These are phyloP conservation scores for Moesziomyces aphidis DNA, from an alignment of 1,284 basidiomycete genomes.

Conservation along the genomic window DNA sequence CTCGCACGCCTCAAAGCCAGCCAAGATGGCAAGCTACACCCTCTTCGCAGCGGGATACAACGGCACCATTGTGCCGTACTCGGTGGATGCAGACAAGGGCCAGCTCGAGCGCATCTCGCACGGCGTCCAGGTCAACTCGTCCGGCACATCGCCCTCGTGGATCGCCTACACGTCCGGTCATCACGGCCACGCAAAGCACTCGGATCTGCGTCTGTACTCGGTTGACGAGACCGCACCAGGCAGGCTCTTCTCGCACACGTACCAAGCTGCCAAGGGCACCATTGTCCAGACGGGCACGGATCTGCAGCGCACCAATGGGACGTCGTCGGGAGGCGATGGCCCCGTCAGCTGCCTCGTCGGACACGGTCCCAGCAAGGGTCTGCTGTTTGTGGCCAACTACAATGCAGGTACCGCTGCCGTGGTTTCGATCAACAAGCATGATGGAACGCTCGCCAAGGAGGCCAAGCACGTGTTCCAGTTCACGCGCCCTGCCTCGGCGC, in stretches of 20 bases:
- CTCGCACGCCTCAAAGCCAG: neutral
- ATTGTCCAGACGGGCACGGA: slow-evolving; percentile 16
- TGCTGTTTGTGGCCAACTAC: slow-evolving; percentile 54
- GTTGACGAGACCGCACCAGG: slow-evolving; percentile 29
- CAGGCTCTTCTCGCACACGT: slow-evolving; percentile 33
- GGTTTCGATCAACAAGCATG: slow-evolving; percentile 15
- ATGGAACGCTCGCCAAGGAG: slow-evolving; percentile 18
- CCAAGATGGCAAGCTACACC: slow-evolving; percentile 12
- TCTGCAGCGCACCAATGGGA: slow-evolving; percentile 10
- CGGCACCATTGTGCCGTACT: slow-evolving; percentile 36
- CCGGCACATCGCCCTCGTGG: slow-evolving; percentile 28
- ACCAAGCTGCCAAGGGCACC: slow-evolving; percentile 1
- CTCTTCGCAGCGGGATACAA: slow-evolving; percentile 36
- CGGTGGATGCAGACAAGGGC: slow-evolving; percentile 1
- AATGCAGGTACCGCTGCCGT: slow-evolving; percentile 31
- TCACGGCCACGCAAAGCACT: neutral
- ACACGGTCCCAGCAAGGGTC: slow-evolving; percentile 9
- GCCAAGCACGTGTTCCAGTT: slow-evolving; percentile 39
- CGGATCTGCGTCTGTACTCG: slow-evolving; percentile 17
- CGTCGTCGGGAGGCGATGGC: slow-evolving; percentile 24
- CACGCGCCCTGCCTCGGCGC: slow-evolving; percentile 8
- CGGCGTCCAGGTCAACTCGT: slow-evolving; percentile 18
- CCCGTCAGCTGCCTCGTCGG: slow-evolving; percentile 36
- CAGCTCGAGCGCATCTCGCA: slow-evolving; percentile 4
- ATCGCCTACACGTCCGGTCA: slow-evolving; percentile 12